phyloP scores from a whole-genome alignment of 2,329 filamentous ascomycete genomes.

The Huntiella savannae region DNA sequence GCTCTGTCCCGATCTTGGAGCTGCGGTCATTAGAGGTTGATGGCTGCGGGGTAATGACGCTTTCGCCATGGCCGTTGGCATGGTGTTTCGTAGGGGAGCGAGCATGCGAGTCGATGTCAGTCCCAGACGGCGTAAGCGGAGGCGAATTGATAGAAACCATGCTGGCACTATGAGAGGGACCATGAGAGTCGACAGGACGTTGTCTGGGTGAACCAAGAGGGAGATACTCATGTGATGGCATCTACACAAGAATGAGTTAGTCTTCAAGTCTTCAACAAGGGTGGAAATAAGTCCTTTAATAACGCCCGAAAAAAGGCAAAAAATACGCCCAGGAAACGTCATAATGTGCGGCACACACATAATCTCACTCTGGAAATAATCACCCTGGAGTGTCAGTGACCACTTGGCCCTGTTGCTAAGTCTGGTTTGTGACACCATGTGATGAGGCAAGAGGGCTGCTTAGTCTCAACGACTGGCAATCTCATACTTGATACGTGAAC shows the following conservation, averaged over 20 bases:
- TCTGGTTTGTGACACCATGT: too few relatives aligned
- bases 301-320: too few relatives aligned
- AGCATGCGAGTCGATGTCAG: conserved; percentile 23
- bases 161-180: conserved; percentile 17
- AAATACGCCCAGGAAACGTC: too few relatives aligned
- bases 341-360: too few relatives aligned
- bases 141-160: conserved; percentile 64
- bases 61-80: conserved; percentile 13
- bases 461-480: too few relatives aligned
- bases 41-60: conserved; percentile 50
- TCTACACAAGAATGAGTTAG: conserved; percentile 5
- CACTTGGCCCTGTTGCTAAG: too few relatives aligned
- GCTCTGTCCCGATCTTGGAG: conserved; percentile 24
- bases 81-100: background rate
- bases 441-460: too few relatives aligned
- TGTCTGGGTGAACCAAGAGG: conserved; percentile 6
- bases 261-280: background rate
- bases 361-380: too few relatives aligned
- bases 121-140: conserved; percentile 71
- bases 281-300: too few relatives aligned
- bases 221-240: conserved; percentile 10
- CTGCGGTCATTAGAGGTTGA: conserved; percentile 36
- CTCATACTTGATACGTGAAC: too few relatives aligned
- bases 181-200: conserved; percentile 5
- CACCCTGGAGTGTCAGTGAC: too few relatives aligned